These are phyloP conservation scores for Porphyrellus cyaneotinctus DNA, from an alignment of 768 basidiomycete genomes.

Conservation along the genomic window DNA sequence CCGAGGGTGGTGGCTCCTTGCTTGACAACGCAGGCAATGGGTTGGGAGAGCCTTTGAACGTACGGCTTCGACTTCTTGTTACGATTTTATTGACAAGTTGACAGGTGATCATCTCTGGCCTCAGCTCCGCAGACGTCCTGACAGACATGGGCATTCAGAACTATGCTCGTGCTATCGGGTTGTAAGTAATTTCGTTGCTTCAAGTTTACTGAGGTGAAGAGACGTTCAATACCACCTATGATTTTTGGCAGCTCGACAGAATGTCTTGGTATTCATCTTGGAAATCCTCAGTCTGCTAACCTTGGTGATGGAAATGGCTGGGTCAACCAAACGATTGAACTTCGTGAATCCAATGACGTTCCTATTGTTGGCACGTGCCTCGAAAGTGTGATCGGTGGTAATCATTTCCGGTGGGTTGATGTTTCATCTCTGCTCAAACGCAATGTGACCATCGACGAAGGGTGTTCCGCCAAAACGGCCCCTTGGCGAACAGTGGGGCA, in stretches of 20 bases:
- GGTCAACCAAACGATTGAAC: constrained; percentile 40
- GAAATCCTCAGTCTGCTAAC: constrained; percentile 37
- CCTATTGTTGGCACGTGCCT: constrained; percentile 38
- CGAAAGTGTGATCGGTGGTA: constrained; percentile 42
- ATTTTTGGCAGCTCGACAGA: constrained; percentile 35
- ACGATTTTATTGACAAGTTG: neutral
- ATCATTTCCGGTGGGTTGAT: constrained; percentile 40
- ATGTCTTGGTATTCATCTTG: constrained; percentile 35
- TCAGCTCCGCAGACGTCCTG: constrained; percentile 54
- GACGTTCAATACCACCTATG: constrained; percentile 8
- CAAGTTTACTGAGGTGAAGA: too few species aligned
- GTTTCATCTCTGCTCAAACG: neutral
- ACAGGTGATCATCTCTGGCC: constrained; percentile 60
- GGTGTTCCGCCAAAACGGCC: constrained; percentile 56
- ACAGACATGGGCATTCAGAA: constrained; percentile 53
- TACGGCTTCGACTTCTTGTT: constrained; percentile 2
- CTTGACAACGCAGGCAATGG: constrained; percentile 39
- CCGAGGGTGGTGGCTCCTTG: constrained; percentile 40
- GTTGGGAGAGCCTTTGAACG: constrained; percentile 43
- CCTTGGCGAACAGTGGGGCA: constrained; percentile 41
- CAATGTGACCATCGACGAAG: constrained; percentile 14
- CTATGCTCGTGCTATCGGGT: constrained; percentile 59
- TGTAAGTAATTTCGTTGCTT: constrained; percentile 36
- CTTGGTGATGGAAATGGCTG: constrained; percentile 46
- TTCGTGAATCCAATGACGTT: constrained; percentile 40